Evolutionary conservation across 1,139 yeast species (phyloP).

Genomic region (Geotrichum bryndzae): DNA sequence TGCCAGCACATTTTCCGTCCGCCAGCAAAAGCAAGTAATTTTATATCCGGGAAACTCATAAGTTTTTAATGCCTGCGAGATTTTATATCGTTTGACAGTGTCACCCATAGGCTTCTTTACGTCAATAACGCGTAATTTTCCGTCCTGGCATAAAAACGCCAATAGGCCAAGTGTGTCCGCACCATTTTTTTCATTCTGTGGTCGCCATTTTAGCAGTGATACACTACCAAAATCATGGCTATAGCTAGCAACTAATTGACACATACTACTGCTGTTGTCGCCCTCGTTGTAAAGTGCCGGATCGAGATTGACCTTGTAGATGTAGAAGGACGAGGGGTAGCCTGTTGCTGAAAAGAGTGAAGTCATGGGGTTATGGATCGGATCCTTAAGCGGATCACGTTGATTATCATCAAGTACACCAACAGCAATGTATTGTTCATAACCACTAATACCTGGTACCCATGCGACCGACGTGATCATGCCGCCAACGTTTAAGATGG

Average conservation of each 20-base stretch:
- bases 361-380: constrained; percentile 20
- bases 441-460: constrained; percentile 31
- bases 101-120: constrained; percentile 12
- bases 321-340: constrained; percentile 25
- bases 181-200: constrained; percentile 18
- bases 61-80: constrained; percentile 24
- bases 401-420: constrained; percentile 47
- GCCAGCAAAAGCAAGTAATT: constrained; percentile 54
- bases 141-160: constrained; percentile 58
- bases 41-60: constrained; percentile 22
- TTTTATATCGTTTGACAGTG: constrained; percentile 14
- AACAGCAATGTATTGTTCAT: constrained; percentile 47
- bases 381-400: constrained; percentile 35
- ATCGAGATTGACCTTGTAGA: constrained; percentile 20
- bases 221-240: constrained; percentile 51
- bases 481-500: constrained; percentile 28
- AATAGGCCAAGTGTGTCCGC: constrained; percentile 38
- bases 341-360: constrained; percentile 22
- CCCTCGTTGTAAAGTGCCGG: constrained; percentile 22
- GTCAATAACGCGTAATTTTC: constrained; percentile 51
- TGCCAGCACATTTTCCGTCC: constrained; percentile 45
- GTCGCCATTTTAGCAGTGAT: constrained; percentile 50
- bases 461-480: constrained; percentile 26
- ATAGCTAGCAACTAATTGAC: constrained; percentile 33
- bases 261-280: constrained; percentile 30